Percentiles rank a stretch among this genome's conserved stretches.
Conservation (phyloP, 2,329 filamentous ascomycete genomes). For the Karstenula rhodostoma region DNA sequence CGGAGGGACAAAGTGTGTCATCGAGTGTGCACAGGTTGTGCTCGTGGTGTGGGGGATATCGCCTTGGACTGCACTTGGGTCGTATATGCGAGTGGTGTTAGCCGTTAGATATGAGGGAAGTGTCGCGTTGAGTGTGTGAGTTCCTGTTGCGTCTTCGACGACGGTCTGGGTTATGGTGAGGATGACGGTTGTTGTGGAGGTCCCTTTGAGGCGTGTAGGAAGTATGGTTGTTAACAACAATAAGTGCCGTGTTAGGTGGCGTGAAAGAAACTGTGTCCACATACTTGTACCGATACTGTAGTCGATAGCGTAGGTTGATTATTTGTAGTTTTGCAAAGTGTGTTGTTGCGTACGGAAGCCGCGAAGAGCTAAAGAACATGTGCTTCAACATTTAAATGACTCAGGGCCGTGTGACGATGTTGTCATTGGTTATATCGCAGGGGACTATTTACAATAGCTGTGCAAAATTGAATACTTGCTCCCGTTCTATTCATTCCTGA, state of each 20-base stretch:
- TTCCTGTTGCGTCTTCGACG: neutral
- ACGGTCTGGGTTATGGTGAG: neutral
- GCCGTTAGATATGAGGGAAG: neutral
- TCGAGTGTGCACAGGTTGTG: conserved; percentile 13
- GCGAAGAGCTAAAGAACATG: no score
- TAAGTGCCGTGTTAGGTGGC: neutral
- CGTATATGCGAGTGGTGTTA: neutral
- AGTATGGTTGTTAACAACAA: neutral
- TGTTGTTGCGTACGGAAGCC: no score
- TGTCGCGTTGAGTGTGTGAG: neutral
- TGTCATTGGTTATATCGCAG: neutral
- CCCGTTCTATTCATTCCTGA: neutral
- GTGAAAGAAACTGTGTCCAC: neutral
- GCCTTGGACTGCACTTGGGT: neutral
- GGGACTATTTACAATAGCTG: neutral
- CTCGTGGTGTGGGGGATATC: neutral
- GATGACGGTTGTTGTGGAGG: neutral
- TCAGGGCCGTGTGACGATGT: no score
- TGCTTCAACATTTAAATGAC: no score
- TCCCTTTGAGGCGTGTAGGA: neutral
- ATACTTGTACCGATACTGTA: neutral
- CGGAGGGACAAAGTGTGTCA: conserved; percentile 10
- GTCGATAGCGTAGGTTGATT: neutral
- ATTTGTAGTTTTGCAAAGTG: neutral
- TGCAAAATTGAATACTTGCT: neutral